Evolutionary conservation across 2,329 filamentous ascomycete species (phyloP).

Genomic region (Aspergillus aculeatinus): DNA sequence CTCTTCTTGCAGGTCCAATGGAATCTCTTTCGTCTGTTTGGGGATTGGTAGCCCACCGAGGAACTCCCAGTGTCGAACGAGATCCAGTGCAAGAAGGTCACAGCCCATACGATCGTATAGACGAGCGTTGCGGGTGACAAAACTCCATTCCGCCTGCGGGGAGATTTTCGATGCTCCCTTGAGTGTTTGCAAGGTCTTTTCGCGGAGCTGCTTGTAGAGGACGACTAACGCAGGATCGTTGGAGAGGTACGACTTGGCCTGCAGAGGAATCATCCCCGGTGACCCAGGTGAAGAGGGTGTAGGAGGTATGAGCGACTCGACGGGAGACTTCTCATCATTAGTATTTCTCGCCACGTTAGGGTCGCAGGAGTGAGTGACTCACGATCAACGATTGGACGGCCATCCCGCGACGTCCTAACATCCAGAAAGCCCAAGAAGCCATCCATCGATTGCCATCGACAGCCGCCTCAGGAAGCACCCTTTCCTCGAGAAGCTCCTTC

Average conservation of each 20-base stretch:
- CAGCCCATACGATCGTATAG: constrained; percentile 91
- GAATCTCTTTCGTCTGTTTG: constrained; percentile 39
- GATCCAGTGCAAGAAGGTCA: constrained; percentile 80
- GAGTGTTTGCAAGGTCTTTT: constrained; percentile 77
- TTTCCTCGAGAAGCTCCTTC: constrained; percentile 71
- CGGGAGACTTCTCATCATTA: constrained; percentile 60
- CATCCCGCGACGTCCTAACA: constrained; percentile 77
- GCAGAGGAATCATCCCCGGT: constrained; percentile 58
- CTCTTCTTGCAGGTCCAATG: constrained; percentile 28
- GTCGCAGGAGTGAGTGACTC: constrained; percentile 35
- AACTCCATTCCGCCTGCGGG: constrained; percentile 79
- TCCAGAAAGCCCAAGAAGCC: constrained; percentile 93
- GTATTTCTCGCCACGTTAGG: not conserved
- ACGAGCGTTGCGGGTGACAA: constrained; percentile 80
- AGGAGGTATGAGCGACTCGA: constrained; percentile 64
- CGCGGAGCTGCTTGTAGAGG: constrained; percentile 81
- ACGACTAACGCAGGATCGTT: constrained; percentile 89
- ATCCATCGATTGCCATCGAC: constrained; percentile 88
- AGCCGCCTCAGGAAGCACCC: constrained; percentile 73
- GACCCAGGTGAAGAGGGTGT: constrained; percentile 57
- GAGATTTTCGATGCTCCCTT: constrained; percentile 80
- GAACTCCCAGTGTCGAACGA: constrained; percentile 60
- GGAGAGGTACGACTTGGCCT: constrained; percentile 76
- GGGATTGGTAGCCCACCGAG: constrained; percentile 24
- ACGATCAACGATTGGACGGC: constrained; percentile 81